Evolutionary conservation across 768 basidiomycete species (phyloP).

Genomic region (Tylopilus balloui): DNA sequence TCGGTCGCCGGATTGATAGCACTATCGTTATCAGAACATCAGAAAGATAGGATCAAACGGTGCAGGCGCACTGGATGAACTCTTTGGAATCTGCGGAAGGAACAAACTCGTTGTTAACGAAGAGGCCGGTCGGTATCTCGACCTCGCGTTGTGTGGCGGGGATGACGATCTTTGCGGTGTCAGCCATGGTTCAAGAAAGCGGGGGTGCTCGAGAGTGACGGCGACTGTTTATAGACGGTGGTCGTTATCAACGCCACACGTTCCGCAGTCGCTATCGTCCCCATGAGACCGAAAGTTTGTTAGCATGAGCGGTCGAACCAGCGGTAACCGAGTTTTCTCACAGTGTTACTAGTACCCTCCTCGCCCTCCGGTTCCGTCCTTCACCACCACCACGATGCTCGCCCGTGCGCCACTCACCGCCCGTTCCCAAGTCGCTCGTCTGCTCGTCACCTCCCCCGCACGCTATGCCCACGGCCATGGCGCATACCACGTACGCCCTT

Average conservation of each 20-base stretch:
- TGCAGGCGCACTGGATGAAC: slow-evolving; percentile 50
- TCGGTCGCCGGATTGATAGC: slow-evolving; percentile 83
- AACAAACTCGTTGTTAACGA: slow-evolving; percentile 89
- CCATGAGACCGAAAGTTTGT: too few species aligned
- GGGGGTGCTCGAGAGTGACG: background rate
- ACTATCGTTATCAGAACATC: slow-evolving; percentile 34
- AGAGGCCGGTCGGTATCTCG: slow-evolving; percentile 74
- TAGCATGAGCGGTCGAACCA: background rate
- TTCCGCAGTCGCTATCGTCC: slow-evolving; percentile 1
- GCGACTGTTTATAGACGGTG: slow-evolving; percentile 9
- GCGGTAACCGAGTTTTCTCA: slow-evolving; percentile 14
- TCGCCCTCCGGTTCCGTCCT: slow-evolving; percentile 15
- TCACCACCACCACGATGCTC: slow-evolving; percentile 33
- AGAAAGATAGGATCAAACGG: slow-evolving; percentile 6
- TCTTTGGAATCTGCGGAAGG: slow-evolving; percentile 66
- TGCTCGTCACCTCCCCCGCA: slow-evolving; percentile 25
- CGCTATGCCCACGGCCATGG: slow-evolving; percentile 49
- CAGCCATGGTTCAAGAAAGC: slow-evolving; percentile 41
- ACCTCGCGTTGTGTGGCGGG: slow-evolving; percentile 46
- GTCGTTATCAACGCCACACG: slow-evolving; percentile 8
- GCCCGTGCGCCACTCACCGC: slow-evolving; percentile 39
- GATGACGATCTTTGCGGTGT: slow-evolving; percentile 37
- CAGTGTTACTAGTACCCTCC: too few species aligned
- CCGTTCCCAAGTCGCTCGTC: slow-evolving; percentile 37
- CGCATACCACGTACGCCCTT: slow-evolving; percentile 46